A percentile compares a stretch with the other conserved stretches of the same genome.
These are phyloP conservation scores for Grosmannia penicillata DNA, from an alignment of 2,329 filamentous ascomycete genomes.

Conservation along the genomic window DNA sequence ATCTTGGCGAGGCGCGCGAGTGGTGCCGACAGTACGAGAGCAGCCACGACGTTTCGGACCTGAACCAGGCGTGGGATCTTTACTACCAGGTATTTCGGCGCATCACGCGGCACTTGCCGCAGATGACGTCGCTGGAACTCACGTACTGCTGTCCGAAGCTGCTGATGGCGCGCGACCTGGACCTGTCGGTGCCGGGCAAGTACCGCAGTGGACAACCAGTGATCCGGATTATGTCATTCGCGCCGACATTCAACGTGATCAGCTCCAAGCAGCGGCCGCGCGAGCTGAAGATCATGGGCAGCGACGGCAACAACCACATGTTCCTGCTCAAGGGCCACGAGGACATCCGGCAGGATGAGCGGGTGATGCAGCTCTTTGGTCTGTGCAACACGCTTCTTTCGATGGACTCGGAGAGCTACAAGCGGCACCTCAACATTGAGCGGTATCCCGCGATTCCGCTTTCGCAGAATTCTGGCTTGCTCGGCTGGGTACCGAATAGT, in stretches of 20 bases:
- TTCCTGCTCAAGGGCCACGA: conserved; percentile 97
- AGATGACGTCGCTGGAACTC: conserved; percentile 82
- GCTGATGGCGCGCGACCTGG: conserved; percentile 69
- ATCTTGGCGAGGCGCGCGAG: conserved; percentile 85
- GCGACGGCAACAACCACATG: conserved; percentile 74
- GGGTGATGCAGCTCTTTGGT: conserved; percentile 98
- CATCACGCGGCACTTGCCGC: conserved; percentile 83
- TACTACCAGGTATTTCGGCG: conserved; percentile 98
- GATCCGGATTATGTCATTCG: conserved; percentile 77
- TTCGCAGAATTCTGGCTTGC: conserved; percentile 85
- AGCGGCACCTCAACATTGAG: conserved; percentile 92
- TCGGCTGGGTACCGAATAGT: conserved; percentile 95
- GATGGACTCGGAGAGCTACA: conserved; percentile 91
- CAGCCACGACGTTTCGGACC: conserved; percentile 80
- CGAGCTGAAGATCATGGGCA: conserved; percentile 76
- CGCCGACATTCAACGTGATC: conserved; percentile 80
- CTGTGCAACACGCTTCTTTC: conserved; percentile 90
- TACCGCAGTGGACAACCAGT: conserved; percentile 69
- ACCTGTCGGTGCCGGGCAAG: conserved; percentile 89
- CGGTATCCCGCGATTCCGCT: conserved; percentile 92
- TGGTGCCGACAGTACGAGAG: conserved; percentile 89
- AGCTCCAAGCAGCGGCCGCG: conserved; percentile 92
- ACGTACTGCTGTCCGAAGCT: conserved; percentile 95
- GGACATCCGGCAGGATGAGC: conserved; percentile 95
- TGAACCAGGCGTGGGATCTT: conserved; percentile 97